Evolutionary conservation across 805 yeast genomes (phyloP).

Genomic region (Hanseniaspora guilliermondii): DNA sequence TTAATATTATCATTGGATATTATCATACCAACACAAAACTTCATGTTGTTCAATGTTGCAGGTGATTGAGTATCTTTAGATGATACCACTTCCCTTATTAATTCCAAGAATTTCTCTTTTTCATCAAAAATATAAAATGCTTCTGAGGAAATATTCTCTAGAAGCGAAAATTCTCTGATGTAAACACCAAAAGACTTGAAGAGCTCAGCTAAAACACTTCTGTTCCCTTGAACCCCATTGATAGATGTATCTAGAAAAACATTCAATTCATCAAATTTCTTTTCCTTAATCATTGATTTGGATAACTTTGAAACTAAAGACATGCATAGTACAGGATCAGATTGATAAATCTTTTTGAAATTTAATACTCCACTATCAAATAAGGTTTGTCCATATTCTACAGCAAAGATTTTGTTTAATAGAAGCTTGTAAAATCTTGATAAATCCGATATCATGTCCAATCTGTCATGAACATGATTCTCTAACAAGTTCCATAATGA

Average conservation of each 20-base stretch:
- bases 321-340: conserved; percentile 22
- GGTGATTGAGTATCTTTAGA: neutral
- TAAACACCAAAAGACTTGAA: conserved; percentile 12
- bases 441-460: conserved; percentile 14
- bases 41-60: conserved; percentile 22
- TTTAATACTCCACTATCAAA: conserved; percentile 16
- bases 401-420: conserved; percentile 21
- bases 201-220: neutral
- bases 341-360: conserved; percentile 13
- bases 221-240: neutral
- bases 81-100: neutral
- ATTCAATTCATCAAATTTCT: neutral
- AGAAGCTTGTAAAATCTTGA: conserved; percentile 20
- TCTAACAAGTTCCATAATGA: conserved; percentile 17
- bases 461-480: conserved; percentile 4
- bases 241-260: neutral
- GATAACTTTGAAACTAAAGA: conserved; percentile 22
- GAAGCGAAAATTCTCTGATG: neutral
- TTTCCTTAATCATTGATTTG: neutral
- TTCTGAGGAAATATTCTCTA: neutral
- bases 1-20: conserved; percentile 19
- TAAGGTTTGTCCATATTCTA: conserved; percentile 19
- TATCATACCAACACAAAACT: conserved; percentile 24
- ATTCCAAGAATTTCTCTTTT: neutral
- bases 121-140: neutral